These are phyloP conservation scores for Abrus pulchellus DNA, from an alignment of 306 rosid species.

Conservation along the genomic window DNA sequence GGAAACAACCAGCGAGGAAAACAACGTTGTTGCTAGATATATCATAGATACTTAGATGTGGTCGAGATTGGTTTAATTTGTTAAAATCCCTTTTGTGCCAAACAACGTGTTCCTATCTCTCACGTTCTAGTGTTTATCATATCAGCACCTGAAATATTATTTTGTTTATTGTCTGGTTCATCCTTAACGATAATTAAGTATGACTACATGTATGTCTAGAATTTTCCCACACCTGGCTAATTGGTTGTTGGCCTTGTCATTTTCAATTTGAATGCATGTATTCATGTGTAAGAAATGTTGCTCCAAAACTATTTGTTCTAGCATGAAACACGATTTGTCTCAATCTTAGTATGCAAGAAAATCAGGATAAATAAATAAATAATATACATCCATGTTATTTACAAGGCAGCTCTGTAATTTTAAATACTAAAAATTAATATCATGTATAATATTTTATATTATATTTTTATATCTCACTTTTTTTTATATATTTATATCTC, in stretches of 20 bases:
- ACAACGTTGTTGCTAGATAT: background rate
- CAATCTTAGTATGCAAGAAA: background rate
- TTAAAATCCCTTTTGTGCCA: background rate
- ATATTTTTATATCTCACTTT: no score
- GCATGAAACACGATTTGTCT: conserved; percentile 2
- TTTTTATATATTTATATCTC: no score
- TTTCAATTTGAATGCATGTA: conserved; percentile 41
- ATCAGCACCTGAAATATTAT: conserved; percentile 19
- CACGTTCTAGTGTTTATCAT: conserved; percentile 10
- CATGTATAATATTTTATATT: no score
- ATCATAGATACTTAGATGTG: conserved; percentile 10
- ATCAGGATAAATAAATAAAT: no score
- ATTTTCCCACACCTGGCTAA: conserved; percentile 9
- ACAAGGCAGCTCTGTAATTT: no score
- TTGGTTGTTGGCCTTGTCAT: conserved; percentile 33
- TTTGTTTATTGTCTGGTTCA: conserved; percentile 12
- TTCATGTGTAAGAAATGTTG: background rate
- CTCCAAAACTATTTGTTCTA: conserved; percentile 12
- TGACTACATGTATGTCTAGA: background rate
- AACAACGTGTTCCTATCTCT: conserved; percentile 8
- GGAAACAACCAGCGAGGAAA: conserved; percentile 17
- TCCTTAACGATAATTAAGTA: background rate
- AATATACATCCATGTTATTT: background rate
- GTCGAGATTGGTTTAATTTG: conserved; percentile 20
- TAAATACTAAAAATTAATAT: no score